Conservation (phyloP, 306 rosid species). For the Vachellia pachyceras region DNA sequence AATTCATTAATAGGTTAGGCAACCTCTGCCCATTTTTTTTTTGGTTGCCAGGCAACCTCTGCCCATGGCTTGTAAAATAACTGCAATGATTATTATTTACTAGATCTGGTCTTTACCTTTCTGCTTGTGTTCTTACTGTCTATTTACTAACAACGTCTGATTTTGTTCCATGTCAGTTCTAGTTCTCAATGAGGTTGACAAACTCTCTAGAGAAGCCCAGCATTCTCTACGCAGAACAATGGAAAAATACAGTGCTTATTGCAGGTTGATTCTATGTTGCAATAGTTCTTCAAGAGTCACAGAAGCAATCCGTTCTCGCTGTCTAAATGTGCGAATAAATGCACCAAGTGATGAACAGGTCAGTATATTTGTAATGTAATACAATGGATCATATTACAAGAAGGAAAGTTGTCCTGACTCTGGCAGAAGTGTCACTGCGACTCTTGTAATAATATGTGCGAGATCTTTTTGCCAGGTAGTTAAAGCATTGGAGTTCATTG, state of each 20-base stretch:
- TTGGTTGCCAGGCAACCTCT: too few species aligned
- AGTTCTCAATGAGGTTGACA: constrained; percentile 92
- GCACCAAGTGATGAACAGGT: constrained; percentile 90
- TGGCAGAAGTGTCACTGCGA: neutral
- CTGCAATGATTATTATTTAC: neutral
- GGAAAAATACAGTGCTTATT: constrained; percentile 93
- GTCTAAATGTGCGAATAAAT: constrained; percentile 85
- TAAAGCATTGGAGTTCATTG: constrained; percentile 72
- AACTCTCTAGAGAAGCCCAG: constrained; percentile 93
- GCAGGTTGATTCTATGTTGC: constrained; percentile 90
- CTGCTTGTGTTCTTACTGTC: neutral
- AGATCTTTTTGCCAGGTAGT: constrained; percentile 59
- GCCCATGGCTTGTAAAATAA: neutral
- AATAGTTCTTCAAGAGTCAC: constrained; percentile 96
- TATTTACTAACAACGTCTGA: constrained; percentile 34
- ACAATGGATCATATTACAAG: too few species aligned
- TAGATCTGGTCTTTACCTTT: constrained; percentile 4
- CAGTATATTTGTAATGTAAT: constrained; percentile 18
- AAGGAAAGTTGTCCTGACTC: neutral
- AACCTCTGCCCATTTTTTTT: too few species aligned
- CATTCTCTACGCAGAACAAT: constrained; percentile 94
- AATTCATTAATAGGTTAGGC: neutral
- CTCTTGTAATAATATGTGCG: neutral
- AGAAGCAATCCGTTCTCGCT: constrained; percentile 96
- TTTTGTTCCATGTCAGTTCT: constrained; percentile 61